Evolutionary conservation across 2,329 filamentous ascomycete species (phyloP).

Genomic region (Penicillium sp.): DNA sequence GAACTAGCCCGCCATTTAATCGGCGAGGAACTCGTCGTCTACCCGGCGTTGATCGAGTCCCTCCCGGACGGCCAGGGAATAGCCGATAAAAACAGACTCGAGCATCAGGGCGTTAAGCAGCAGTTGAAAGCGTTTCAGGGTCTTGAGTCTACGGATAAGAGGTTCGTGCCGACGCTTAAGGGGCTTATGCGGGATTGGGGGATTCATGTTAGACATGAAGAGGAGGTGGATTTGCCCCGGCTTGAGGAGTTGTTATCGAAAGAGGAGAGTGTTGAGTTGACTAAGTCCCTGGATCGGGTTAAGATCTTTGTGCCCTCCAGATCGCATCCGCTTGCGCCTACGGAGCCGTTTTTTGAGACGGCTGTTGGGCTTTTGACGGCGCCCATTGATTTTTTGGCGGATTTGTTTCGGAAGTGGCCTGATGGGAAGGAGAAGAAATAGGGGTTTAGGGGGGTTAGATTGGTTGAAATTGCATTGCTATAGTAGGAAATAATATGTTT

Average conservation of each 20-base stretch:
- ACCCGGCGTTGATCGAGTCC: constrained; percentile 53
- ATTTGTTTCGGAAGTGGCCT: constrained; percentile 58
- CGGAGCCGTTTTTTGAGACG: constrained; percentile 57
- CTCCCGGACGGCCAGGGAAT: constrained; percentile 45
- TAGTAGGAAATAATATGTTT: too few relatives aligned
- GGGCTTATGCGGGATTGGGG: constrained; percentile 43
- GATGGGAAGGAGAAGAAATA: background rate
- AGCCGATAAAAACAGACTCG: constrained; percentile 49
- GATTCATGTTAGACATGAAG: constrained; percentile 52
- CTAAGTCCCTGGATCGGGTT: constrained; percentile 48
- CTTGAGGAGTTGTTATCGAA: constrained; percentile 45
- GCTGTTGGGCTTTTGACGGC: constrained; percentile 54
- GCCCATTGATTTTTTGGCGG: constrained; percentile 55
- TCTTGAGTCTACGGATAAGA: constrained; percentile 38
- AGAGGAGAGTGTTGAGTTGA: constrained; percentile 38
- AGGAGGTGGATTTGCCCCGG: constrained; percentile 47
- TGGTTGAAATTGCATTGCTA: too few relatives aligned
- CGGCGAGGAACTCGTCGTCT: constrained; percentile 54
- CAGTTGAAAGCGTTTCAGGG: constrained; percentile 51
- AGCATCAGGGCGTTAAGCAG: constrained; percentile 55
- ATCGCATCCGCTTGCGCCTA: constrained; percentile 51
- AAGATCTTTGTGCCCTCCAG: constrained; percentile 55
- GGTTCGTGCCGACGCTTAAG: constrained; percentile 47
- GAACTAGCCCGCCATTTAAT: constrained; percentile 52
- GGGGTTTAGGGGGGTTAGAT: too few relatives aligned